Conservation (phyloP, 345 rosid species). For the Ceriops decandra region DNA sequence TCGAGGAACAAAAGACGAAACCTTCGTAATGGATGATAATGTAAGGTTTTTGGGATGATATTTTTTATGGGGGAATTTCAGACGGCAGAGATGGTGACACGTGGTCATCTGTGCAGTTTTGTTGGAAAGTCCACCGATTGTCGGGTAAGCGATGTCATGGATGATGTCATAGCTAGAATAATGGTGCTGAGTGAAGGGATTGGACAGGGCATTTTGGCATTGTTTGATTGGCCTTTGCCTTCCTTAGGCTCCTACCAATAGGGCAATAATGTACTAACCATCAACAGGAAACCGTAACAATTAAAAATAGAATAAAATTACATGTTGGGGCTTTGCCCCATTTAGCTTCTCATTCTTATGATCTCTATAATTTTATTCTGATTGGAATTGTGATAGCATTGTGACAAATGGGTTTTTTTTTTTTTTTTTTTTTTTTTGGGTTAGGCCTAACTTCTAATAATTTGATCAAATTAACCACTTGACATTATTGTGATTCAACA, state of each 20-base stretch:
- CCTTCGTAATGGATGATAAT: slow-evolving; percentile 23
- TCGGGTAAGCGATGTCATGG: slow-evolving; percentile 58
- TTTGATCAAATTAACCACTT: too few relatives aligned
- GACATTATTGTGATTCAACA: too few relatives aligned
- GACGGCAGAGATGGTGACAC: slow-evolving; percentile 48
- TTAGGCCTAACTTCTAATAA: too few relatives aligned
- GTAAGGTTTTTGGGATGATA: slow-evolving; percentile 19
- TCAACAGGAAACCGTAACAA: background rate
- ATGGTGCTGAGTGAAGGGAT: slow-evolving; percentile 35
- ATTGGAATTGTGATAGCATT: too few relatives aligned
- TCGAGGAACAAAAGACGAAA: slow-evolving; percentile 14
- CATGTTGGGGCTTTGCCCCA: background rate
- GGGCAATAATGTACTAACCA: background rate
- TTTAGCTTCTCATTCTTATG: background rate
- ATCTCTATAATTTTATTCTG: too few relatives aligned
- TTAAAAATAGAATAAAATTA: background rate
- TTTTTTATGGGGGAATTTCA: slow-evolving; percentile 3
- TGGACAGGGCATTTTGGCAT: slow-evolving; percentile 40
- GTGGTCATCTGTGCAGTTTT: slow-evolving; percentile 25
- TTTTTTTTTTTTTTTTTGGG: too few relatives aligned
- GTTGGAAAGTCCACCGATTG: slow-evolving; percentile 38
- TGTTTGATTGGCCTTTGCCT: slow-evolving; percentile 16
- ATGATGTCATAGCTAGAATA: slow-evolving; percentile 43
- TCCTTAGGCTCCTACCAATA: slow-evolving; percentile 18
- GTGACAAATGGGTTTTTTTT: too few relatives aligned